Evolutionary conservation across 2,329 filamentous ascomycete species (phyloP), one percentile per base, ranked within the genome.

Genomic region (Fusarium phyllophilum): DNA sequence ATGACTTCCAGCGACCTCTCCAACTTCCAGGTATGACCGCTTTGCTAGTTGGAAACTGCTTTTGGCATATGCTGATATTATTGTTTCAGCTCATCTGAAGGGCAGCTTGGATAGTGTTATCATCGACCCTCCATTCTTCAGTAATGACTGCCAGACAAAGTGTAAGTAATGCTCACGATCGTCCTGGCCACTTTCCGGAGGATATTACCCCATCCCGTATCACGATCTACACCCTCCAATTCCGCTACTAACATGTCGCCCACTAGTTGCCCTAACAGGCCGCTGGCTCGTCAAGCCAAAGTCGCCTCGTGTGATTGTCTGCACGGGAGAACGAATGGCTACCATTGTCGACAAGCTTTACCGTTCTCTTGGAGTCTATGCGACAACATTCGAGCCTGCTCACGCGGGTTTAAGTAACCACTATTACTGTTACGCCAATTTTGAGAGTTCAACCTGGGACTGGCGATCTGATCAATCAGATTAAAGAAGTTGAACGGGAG

Each of bases 381-480:
- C 90, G 9, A 95, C 93, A 2, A 89, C 88, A 2, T 95, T 91
- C 79, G 89, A 91, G 77, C 90, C 91, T 8, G 84, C 86, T 72
- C 94, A 96, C 78, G 86, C 89, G n/a, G 92, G 92, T 1, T 82
- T 96, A 68, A 93, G 92, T 81, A 96, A 96, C 78, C 92, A 94
- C 81, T 96, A 95, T 79, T 88, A 89, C 78, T 95, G 92, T 81
- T 96, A 94, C 78, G 89, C 93, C 31, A 95, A 94, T 78, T 95
- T 94, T 78, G 91, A 94, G 80, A 89, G 90, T 76, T 83, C 83
- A 12, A 81, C 80, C 9, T 89, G 89, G 87, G 82, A 79, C 48
- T 88, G 83, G 82, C 62, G 68, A 62, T 62, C 62, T 51, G 72
- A 77, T 42, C 72, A 66, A 51, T 68, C 59, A 49, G 64, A 70